Conservation (phyloP, 169 alveolate genomes). For the Plasmodium sp. region DNA sequence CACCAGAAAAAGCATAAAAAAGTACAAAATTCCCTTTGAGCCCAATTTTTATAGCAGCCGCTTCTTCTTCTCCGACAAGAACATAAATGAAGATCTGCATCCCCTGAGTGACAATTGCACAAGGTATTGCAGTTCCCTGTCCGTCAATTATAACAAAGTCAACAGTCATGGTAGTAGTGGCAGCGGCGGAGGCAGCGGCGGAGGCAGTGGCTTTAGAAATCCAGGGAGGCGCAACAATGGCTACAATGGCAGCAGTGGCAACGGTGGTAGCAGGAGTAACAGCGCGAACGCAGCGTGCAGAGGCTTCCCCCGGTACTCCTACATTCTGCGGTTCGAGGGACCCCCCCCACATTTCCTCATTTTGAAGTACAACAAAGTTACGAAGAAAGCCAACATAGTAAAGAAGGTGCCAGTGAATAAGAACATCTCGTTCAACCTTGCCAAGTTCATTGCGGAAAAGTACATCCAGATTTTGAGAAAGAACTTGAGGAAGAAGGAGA, state of each 20-base stretch:
- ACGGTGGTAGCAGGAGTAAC: not conserved
- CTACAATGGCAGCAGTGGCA: not conserved
- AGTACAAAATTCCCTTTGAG: slow-evolving; percentile 65
- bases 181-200: not conserved
- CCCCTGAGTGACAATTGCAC: slow-evolving; percentile 14
- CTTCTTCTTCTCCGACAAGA: slow-evolving; percentile 55
- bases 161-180: not conserved
- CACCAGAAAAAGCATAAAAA: slow-evolving; percentile 16
- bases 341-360: slow-evolving; percentile 72
- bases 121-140: slow-evolving; percentile 14
- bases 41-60: slow-evolving; percentile 64
- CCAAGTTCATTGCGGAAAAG: slow-evolving; percentile 66
- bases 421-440: slow-evolving; percentile 50
- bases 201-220: not conserved
- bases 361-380: slow-evolving; percentile 8
- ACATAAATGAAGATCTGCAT: slow-evolving; percentile 8
- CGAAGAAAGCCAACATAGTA: slow-evolving; percentile 17
- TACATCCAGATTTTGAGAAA: slow-evolving; percentile 49
- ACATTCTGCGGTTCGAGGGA: slow-evolving; percentile 55
- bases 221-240: not conserved
- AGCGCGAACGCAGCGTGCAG: not conserved
- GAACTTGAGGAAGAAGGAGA: slow-evolving; percentile 25
- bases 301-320: not conserved
- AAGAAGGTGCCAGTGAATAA: slow-evolving; percentile 60
- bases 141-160: slow-evolving; percentile 15